These are phyloP conservation scores for Colletotrichum truncatum DNA, from an alignment of 2,329 filamentous ascomycete species.

Conservation along the genomic window DNA sequence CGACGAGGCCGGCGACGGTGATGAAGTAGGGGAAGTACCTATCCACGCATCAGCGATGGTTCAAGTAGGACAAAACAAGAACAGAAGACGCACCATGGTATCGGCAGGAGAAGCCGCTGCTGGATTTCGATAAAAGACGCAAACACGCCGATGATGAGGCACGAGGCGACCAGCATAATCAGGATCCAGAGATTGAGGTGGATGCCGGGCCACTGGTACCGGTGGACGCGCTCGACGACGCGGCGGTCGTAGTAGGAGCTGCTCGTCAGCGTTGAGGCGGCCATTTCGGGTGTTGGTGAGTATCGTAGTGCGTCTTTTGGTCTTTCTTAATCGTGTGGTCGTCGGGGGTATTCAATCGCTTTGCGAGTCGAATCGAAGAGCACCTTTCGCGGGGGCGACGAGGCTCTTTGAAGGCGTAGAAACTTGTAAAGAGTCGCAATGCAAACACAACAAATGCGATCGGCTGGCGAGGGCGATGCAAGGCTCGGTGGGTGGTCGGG, in stretches of 20 bases:
- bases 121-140: slow-evolving; percentile 68
- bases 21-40: slow-evolving; percentile 77
- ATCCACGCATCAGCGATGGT: not conserved
- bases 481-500: too few relatives aligned
- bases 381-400: too few relatives aligned
- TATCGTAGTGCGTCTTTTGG: not conserved
- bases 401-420: not conserved
- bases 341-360: not conserved
- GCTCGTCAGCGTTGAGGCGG: slow-evolving; percentile 46
- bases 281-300: slow-evolving; percentile 33
- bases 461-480: too few relatives aligned
- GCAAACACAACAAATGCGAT: too few relatives aligned
- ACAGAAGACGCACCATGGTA: slow-evolving; percentile 66
- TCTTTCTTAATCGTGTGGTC: too few relatives aligned
- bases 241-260: slow-evolving; percentile 56
- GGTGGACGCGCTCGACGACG: slow-evolving; percentile 56
- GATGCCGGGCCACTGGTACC: slow-evolving; percentile 75
- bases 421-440: too few relatives aligned
- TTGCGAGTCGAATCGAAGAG: too few relatives aligned
- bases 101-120: slow-evolving; percentile 58
- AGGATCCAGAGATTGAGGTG: slow-evolving; percentile 75
- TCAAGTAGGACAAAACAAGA: not conserved
- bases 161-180: slow-evolving; percentile 68
- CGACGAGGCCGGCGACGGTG: slow-evolving; percentile 64
- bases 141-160: slow-evolving; percentile 69